These are phyloP conservation scores for Jimgerdemannia flammicorona DNA, from an alignment of 192 early-diverging fungal species.

Conservation along the genomic window DNA sequence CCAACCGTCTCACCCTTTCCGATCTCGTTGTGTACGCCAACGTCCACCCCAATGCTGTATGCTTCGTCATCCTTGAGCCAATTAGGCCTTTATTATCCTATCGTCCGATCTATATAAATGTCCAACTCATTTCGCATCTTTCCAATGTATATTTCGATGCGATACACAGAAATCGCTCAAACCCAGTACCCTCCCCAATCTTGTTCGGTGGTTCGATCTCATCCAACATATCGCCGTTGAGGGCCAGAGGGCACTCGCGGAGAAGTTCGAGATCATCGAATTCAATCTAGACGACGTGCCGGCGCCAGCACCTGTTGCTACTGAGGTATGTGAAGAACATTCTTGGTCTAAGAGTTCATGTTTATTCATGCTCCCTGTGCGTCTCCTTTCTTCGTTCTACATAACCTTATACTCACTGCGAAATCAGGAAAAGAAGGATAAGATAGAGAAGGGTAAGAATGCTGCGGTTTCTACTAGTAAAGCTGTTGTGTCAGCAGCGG, in stretches of 20 bases:
- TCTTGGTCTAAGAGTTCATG: background rate
- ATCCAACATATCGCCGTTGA: conserved; percentile 63
- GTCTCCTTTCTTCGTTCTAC: too few species aligned
- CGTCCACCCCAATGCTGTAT: conserved; percentile 14
- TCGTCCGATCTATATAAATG: conserved; percentile 10
- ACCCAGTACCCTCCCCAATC: conserved; percentile 44
- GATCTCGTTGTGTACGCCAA: conserved; percentile 68
- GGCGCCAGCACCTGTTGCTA: conserved; percentile 24
- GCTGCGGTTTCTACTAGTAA: conserved; percentile 7
- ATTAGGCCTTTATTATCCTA: conserved; percentile 8
- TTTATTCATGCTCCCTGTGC: too few species aligned
- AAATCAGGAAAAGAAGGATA: conserved; percentile 19
- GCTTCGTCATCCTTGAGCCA: conserved; percentile 40
- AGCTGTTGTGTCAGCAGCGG: conserved; percentile 16
- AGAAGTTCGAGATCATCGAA: conserved; percentile 34
- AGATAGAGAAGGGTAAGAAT: conserved; percentile 34
- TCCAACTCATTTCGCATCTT: too few species aligned
- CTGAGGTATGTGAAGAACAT: conserved; percentile 7
- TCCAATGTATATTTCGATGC: background rate
- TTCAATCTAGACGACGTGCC: conserved; percentile 44
- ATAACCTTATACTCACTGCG: too few species aligned
- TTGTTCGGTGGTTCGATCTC: conserved; percentile 77
- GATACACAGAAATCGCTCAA: conserved; percentile 14
- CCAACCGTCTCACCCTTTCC: conserved; percentile 58
- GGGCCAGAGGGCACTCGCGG: conserved; percentile 36